Percentiles rank a stretch among this genome's conserved stretches.
Conservation (phyloP, 495 filamentous ascomycete genomes). For the Saxispiralis lemnorum region DNA sequence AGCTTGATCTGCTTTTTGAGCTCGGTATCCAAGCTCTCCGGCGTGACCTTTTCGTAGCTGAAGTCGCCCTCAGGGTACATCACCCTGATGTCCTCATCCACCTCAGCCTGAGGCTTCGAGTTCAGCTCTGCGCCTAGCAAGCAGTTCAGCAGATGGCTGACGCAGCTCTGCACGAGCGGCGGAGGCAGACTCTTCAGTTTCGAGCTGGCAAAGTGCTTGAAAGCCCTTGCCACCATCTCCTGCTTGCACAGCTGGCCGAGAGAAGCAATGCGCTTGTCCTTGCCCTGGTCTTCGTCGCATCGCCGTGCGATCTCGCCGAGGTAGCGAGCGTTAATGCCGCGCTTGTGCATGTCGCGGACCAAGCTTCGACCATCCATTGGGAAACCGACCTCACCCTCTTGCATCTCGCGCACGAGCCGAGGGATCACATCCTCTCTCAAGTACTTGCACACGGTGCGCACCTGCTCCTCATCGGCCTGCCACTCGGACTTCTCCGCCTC, state of each 20-base stretch:
- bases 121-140: slow-evolving; percentile 67
- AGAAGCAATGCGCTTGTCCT: slow-evolving; percentile 44
- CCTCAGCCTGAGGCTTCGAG: slow-evolving; percentile 51
- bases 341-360: slow-evolving; percentile 78
- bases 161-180: slow-evolving; percentile 53
- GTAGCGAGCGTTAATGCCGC: slow-evolving; percentile 93
- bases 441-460: slow-evolving; percentile 65
- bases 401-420: slow-evolving; percentile 45
- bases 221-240: slow-evolving; percentile 83
- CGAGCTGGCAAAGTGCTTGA: slow-evolving; percentile 77
- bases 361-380: slow-evolving; percentile 94
- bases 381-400: slow-evolving; percentile 85
- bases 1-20: slow-evolving; percentile 53
- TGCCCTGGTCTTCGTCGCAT: slow-evolving; percentile 1
- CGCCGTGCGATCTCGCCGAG: slow-evolving; percentile 54
- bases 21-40: slow-evolving; percentile 48
- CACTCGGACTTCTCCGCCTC: slow-evolving; percentile 74
- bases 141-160: slow-evolving; percentile 87
- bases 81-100: slow-evolving; percentile 52
- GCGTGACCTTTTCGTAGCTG: slow-evolving; percentile 57
- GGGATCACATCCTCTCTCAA: slow-evolving; percentile 60
- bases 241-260: slow-evolving; percentile 59
- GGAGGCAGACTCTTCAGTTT: slow-evolving; percentile 68
- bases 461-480: slow-evolving; percentile 74
- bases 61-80: slow-evolving; percentile 76